Conservation (phyloP, 108 stramenopile genomes). For the Fragilariopsis cylindrus region DNA sequence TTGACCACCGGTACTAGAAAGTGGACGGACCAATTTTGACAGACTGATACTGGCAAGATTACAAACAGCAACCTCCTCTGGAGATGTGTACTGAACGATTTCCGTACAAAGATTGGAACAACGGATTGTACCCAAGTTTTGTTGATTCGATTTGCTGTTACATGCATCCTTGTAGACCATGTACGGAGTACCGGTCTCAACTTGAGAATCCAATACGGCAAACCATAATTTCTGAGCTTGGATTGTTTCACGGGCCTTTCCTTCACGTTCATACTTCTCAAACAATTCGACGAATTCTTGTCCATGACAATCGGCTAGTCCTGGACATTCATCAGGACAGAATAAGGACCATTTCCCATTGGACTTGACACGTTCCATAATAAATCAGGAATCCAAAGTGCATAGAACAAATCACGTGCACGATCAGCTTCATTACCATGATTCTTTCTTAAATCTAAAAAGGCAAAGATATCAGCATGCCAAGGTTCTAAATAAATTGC, state of each 20-base stretch:
- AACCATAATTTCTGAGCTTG: conserved; percentile 98
- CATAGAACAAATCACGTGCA: conserved; percentile 98
- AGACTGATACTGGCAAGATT: conserved; percentile 98
- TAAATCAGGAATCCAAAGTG: conserved; percentile 98
- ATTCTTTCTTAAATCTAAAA: conserved; percentile 98
- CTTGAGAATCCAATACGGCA: conserved; percentile 96
- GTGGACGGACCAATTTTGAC: conserved; percentile 80
- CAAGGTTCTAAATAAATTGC: conserved; percentile 99
- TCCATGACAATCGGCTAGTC: conserved; percentile 90
- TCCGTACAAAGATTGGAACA: conserved; percentile 98
- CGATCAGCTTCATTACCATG: conserved; percentile 97
- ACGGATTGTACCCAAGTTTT: conserved; percentile 98
- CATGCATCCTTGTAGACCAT: conserved; percentile 99
- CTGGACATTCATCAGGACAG: conserved; percentile 97
- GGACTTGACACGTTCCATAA: conserved; percentile 96
- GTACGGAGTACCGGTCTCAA: conserved; percentile 99
- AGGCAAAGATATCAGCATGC: conserved; percentile 98
- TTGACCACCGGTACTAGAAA: conserved; percentile 33
- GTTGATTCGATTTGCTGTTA: conserved; percentile 98
- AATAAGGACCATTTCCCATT: conserved; percentile 93
- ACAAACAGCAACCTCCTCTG: conserved; percentile 99
- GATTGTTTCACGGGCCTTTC: conserved; percentile 88
- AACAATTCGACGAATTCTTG: conserved; percentile 93
- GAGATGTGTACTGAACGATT: conserved; percentile 98
- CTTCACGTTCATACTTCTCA: conserved; percentile 93